Conservation (phyloP, 176 grass and related monocot genomes). For the Microstegium vimineum region DNA sequence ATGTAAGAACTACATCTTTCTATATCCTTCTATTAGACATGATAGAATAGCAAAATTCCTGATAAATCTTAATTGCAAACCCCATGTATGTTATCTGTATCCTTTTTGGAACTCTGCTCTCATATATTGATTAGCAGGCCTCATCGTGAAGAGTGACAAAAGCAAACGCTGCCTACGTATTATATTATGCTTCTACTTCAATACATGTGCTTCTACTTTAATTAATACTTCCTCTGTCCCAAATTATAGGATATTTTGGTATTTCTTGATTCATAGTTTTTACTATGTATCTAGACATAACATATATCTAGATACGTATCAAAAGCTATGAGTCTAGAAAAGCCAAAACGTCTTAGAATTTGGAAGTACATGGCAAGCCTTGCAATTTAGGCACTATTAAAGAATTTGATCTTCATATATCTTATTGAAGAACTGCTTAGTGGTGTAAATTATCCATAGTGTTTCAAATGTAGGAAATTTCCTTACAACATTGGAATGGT, state of each 20-base stretch:
- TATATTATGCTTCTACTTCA: not conserved
- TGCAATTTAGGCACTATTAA: not conserved
- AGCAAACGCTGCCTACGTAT: not conserved
- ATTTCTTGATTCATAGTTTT: too few relatives aligned
- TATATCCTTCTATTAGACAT: not conserved
- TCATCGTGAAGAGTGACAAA: not conserved
- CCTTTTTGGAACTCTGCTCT: too few relatives aligned
- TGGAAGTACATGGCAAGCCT: not conserved
- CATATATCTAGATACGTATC: too few relatives aligned
- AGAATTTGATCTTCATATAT: not conserved
- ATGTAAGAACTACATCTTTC: conserved; percentile 49
- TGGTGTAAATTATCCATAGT: not conserved
- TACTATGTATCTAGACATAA: too few relatives aligned
- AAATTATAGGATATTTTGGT: too few relatives aligned
- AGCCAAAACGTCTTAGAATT: too few relatives aligned
- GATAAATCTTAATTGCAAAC: not conserved
- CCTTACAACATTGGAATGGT: not conserved
- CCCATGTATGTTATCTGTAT: not conserved
- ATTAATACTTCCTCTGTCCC: too few relatives aligned
- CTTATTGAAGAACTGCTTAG: not conserved
- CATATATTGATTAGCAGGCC: too few relatives aligned
- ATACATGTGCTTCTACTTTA: not conserved
- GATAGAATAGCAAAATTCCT: not conserved
- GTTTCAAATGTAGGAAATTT: not conserved
- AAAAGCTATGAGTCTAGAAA: too few relatives aligned